Percentiles rank a stretch among this genome's conserved stretches.
Conservation (phyloP, 176 grass and related monocot species). For the Typha latifolia region DNA sequence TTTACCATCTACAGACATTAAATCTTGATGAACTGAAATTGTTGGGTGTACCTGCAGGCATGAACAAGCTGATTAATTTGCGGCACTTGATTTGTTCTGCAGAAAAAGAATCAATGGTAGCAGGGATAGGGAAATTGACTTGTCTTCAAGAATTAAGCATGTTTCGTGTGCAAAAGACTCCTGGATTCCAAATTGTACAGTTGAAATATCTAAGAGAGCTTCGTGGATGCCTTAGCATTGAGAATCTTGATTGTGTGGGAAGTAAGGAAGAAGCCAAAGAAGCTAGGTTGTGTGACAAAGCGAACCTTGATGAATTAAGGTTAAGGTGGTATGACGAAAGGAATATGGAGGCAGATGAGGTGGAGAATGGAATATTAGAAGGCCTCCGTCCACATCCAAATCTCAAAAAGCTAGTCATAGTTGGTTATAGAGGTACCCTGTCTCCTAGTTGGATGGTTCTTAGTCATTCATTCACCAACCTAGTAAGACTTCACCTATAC, state of each 20-base stretch:
- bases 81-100: not conserved
- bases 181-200: not conserved
- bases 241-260: not conserved
- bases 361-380: not conserved
- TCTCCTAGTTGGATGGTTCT: not conserved
- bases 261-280: not conserved
- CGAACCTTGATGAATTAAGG: not conserved
- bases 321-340: no score
- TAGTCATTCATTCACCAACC: no score
- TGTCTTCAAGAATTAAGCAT: not conserved
- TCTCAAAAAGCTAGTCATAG: not conserved
- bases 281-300: not conserved
- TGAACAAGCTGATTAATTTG: not conserved
- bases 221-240: not conserved
- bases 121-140: not conserved
- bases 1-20: not conserved
- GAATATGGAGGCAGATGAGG: not conserved
- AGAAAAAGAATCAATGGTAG: not conserved
- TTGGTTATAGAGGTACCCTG: not conserved
- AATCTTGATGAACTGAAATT: not conserved
- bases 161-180: not conserved
- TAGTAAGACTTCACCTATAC: no score
- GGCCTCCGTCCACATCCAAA: not conserved
- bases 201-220: not conserved
- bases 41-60: not conserved